Percentiles rank a stretch among this genome's conserved stretches.
These are phyloP conservation scores for Biancaea sappan DNA, from an alignment of 306 rosid genomes.

Conservation along the genomic window DNA sequence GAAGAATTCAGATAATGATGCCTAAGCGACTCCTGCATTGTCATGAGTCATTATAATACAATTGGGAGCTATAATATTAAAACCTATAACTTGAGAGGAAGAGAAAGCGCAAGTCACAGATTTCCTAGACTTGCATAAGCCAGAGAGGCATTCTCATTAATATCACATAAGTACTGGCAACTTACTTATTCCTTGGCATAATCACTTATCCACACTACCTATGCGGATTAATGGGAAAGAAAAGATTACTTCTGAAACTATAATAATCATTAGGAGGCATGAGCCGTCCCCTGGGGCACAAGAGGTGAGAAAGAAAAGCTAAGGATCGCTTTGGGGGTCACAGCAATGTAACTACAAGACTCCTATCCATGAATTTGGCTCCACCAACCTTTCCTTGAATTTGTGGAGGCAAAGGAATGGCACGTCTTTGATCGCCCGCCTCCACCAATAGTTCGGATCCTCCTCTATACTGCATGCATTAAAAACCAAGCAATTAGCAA, in stretches of 20 bases:
- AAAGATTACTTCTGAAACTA: constrained; percentile 6
- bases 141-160: constrained; percentile 8
- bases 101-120: background rate
- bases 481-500: constrained; percentile 21
- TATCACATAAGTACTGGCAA: no score
- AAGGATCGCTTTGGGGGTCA: constrained; percentile 28
- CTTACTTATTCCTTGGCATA: background rate
- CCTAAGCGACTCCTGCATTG: no score
- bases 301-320: constrained; percentile 11
- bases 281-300: background rate
- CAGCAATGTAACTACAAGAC: constrained; percentile 71
- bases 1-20: no score
- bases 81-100: constrained; percentile 12
- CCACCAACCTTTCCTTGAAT: constrained; percentile 95
- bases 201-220: background rate
- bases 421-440: constrained; percentile 98
- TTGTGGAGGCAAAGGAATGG: constrained; percentile 68
- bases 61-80: background rate
- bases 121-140: constrained; percentile 7
- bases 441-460: constrained; percentile 94
- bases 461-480: constrained; percentile 77
- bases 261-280: constrained; percentile 17
- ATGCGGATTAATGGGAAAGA: background rate
- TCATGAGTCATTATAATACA: background rate
- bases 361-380: constrained; percentile 85